Evolutionary conservation across 2,329 filamentous ascomycete genomes (phyloP).

Genomic region (Fusarium marasasianum): DNA sequence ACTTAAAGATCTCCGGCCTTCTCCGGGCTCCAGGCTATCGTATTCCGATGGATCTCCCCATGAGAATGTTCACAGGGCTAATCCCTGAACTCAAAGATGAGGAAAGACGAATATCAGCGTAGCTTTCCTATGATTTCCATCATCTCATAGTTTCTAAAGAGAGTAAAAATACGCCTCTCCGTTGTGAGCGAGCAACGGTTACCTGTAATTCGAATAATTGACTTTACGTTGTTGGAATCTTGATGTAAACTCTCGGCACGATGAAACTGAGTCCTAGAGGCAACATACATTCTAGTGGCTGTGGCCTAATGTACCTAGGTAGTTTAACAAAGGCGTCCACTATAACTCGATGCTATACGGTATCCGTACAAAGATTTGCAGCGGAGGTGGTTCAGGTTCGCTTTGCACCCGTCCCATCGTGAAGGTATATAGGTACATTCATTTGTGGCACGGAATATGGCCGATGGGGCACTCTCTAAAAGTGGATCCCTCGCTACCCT

Average conservation of each 20-base stretch:
- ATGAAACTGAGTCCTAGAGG: too few species aligned
- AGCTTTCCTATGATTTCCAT: background rate
- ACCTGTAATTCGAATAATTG: background rate
- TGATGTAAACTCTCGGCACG: background rate
- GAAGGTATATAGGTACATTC: background rate
- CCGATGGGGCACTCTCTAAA: background rate
- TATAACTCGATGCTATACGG: background rate
- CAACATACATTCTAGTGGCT: background rate
- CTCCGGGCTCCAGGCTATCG: constrained; percentile 1
- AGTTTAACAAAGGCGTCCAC: background rate
- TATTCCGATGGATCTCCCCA: constrained; percentile 6
- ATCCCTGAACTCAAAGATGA: background rate
- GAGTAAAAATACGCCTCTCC: background rate
- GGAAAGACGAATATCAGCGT: background rate
- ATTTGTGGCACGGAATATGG: constrained; percentile 20
- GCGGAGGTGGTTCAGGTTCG: too few species aligned
- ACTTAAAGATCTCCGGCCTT: constrained; percentile 7
- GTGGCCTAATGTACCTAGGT: background rate
- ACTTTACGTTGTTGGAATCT: background rate
- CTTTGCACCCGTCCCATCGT: background rate
- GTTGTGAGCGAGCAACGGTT: background rate
- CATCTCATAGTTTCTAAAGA: background rate
- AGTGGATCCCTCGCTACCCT: background rate
- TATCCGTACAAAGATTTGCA: background rate
- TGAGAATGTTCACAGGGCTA: constrained; percentile 7